Conservation (phyloP, 192 early-diverging fungal genomes). For the Coemansia sp. region DNA sequence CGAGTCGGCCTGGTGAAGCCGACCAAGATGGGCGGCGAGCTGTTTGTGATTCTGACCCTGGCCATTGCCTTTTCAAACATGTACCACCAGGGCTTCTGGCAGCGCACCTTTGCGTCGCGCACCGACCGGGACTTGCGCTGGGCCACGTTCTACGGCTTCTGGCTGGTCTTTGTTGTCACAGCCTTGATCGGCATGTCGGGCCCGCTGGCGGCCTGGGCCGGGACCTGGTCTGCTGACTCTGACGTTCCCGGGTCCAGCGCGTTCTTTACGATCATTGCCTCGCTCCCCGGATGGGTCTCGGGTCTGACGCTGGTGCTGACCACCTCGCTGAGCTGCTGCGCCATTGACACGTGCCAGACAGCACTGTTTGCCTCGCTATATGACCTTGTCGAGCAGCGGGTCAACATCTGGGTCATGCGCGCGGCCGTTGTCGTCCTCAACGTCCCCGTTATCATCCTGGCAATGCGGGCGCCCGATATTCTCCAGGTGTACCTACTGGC, state of each 20-base stretch:
- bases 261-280: constrained; percentile 61
- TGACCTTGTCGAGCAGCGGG: constrained; percentile 48
- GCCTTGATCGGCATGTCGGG: constrained; percentile 59
- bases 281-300: constrained; percentile 55
- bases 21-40: constrained; percentile 61
- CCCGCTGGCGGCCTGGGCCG: constrained; percentile 60
- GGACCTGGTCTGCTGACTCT: constrained; percentile 48
- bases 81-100: constrained; percentile 69
- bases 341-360: constrained; percentile 64
- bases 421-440: constrained; percentile 44
- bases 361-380: constrained; percentile 61
- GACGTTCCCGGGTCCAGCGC: constrained; percentile 51
- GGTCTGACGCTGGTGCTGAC: constrained; percentile 55
- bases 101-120: constrained; percentile 65
- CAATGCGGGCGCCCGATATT: constrained; percentile 54
- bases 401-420: constrained; percentile 46
- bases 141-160: constrained; percentile 53
- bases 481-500: constrained; percentile 57
- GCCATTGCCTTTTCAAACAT: constrained; percentile 58
- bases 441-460: constrained; percentile 51
- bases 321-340: constrained; percentile 59
- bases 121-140: constrained; percentile 56
- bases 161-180: constrained; percentile 51
- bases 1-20: constrained; percentile 51
- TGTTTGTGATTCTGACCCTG: constrained; percentile 56